A percentile compares a stretch with the other conserved stretches of the same genome.
phyloP scores from a whole-genome alignment of 2,329 filamentous ascomycete genomes.

The Pestalotiopsis sp. region DNA sequence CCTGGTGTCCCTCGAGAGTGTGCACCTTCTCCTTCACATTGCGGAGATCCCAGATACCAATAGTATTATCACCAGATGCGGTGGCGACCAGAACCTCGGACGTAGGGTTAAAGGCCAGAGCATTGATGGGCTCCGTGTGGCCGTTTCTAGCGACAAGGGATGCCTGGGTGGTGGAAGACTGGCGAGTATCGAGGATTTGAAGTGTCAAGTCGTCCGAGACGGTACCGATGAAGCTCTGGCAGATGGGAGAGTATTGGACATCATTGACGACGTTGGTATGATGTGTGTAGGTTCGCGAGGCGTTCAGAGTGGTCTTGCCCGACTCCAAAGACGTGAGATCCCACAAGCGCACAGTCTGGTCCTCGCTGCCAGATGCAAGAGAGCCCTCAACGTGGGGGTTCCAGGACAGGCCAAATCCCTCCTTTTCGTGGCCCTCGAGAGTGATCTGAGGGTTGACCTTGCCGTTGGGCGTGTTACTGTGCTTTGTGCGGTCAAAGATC shows the following conservation, averaged over 20 bases:
- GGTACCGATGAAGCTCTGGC: slow-evolving; percentile 82
- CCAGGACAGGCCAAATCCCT: slow-evolving; percentile 94
- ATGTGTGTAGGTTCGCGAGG: slow-evolving; percentile 77
- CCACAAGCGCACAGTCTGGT: slow-evolving; percentile 89
- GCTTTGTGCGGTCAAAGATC: slow-evolving; percentile 95
- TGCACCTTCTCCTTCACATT: slow-evolving; percentile 90
- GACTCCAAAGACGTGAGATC: slow-evolving; percentile 77
- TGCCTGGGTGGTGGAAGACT: slow-evolving; percentile 63
- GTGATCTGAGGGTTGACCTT: slow-evolving; percentile 80
- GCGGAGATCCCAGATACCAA: slow-evolving; percentile 92
- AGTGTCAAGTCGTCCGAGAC: slow-evolving; percentile 95
- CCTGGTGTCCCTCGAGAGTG: slow-evolving; percentile 82
- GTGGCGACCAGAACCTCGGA: slow-evolving; percentile 91
- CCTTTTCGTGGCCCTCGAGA: slow-evolving; percentile 79
- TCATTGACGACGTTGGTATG: slow-evolving; percentile 94
- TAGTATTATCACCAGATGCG: slow-evolving; percentile 91
- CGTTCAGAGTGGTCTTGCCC: slow-evolving; percentile 68
- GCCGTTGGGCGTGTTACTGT: slow-evolving; percentile 74
- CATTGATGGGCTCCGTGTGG: slow-evolving; percentile 91
- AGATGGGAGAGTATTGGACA: slow-evolving; percentile 89
- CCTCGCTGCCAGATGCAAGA: slow-evolving; percentile 87
- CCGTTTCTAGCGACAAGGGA: slow-evolving; percentile 70
- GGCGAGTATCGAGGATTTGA: slow-evolving; percentile 86
- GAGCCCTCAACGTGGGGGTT: slow-evolving; percentile 80
- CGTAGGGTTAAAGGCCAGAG: slow-evolving; percentile 89